Evolutionary conservation across 495 filamentous ascomycete genomes (phyloP).

Genomic region (Astrothelium subdiscretum): DNA sequence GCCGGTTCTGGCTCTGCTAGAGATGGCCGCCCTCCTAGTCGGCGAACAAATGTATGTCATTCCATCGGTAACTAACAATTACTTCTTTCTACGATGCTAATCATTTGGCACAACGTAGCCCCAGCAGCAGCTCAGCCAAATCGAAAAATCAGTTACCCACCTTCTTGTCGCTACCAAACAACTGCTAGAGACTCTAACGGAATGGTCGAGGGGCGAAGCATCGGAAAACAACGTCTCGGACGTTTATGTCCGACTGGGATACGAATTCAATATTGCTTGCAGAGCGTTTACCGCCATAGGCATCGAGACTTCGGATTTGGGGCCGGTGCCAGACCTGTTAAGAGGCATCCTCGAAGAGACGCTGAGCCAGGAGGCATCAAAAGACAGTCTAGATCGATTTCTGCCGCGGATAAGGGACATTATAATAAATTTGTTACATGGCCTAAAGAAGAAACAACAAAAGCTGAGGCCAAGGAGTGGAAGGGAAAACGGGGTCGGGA

Average conservation of each 20-base stretch:
- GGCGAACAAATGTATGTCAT: constrained; percentile 11
- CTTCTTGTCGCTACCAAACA: constrained; percentile 96
- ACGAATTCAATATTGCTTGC: constrained; percentile 98
- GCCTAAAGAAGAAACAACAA: constrained; percentile 91
- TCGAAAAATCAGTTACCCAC: constrained; percentile 97
- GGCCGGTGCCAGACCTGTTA: constrained; percentile 85
- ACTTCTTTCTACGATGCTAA: constrained; percentile 10
- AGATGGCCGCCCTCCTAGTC: not conserved
- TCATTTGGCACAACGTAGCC: constrained; percentile 33
- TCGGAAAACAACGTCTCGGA: constrained; percentile 92
- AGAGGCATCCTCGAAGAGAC: constrained; percentile 90
- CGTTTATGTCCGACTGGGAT: constrained; percentile 92
- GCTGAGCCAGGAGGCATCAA: constrained; percentile 88
- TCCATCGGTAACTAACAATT: not conserved
- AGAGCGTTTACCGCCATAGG: constrained; percentile 92
- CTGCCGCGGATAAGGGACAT: constrained; percentile 91
- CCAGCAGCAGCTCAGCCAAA: constrained; percentile 70
- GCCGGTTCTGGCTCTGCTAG: constrained; percentile 10
- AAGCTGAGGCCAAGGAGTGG: constrained; percentile 71
- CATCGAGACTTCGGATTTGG: constrained; percentile 84
- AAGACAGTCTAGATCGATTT: constrained; percentile 82
- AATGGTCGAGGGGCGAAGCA: constrained; percentile 87
- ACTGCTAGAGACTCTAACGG: constrained; percentile 88
- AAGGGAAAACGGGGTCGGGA: constrained; percentile 44
- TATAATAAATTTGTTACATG: constrained; percentile 93